Base-by-base conservation (phyloP, 139 green algal genomes). In the Tetradesmus obliquus region DNA sequence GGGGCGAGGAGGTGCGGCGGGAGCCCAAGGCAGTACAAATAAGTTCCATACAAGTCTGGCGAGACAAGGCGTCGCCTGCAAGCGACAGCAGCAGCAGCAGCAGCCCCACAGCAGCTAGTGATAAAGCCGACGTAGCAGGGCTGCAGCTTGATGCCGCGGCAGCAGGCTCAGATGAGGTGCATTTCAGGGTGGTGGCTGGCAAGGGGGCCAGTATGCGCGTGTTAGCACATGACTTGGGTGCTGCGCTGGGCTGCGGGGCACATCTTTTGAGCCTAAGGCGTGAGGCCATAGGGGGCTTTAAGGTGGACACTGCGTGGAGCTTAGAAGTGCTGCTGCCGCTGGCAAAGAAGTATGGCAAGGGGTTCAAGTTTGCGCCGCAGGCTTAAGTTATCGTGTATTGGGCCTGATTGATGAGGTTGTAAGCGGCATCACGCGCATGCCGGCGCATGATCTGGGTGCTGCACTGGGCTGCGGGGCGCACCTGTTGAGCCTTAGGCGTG, bases 311-410 rank as follows among this genome's bases (percentile, higher is more conserved):
- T 54, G 94, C 94, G 13, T 96, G 94, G 94, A 54, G 90, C 15
- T 66, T 95, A 84, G 93, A 96, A 10, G 93, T 93, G 85, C 60
- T 96, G 79, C 66, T 96, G 86, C 93, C 93, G 6, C 74, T 94
- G 60, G 60, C 94, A 19, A 66, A 91, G 53, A 89, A 86, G 83
- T 93, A 91, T 84, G 62, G 24, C 1, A 87, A 79, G 45, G 86
- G 86, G 12, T 93, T 69, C 86, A 85, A 24, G 24, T n/a, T 55
- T 80, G 82, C 82, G 4, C 66, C 17, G 45, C 86, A 32, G 22
- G 3, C 3, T 17, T 58, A 8, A 71, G 5, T 8, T 55, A 55
- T 8, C 45, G 81, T 53, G 15, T 66, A 1, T 45, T 86, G 81
- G 19, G 24, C 13, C 24, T 24, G 76, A 22, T n/a, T 83, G 76